These are phyloP conservation scores for Celoporthe dispersa DNA, from an alignment of 2,329 filamentous ascomycete species.

Conservation along the genomic window DNA sequence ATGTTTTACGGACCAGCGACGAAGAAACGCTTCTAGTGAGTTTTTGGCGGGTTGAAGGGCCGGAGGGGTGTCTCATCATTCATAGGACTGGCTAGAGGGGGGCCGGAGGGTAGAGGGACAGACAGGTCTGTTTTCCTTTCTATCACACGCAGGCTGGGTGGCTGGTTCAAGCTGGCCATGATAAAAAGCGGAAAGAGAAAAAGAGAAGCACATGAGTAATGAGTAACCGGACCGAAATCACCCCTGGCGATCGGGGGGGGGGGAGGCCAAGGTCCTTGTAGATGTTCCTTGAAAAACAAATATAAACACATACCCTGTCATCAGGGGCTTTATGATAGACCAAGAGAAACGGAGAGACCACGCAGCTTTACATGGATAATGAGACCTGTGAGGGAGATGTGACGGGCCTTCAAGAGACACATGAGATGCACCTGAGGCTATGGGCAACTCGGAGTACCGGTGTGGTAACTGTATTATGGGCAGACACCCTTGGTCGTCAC, in stretches of 20 bases:
- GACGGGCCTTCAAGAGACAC: not conserved
- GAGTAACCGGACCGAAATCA: not conserved
- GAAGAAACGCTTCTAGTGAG: not conserved
- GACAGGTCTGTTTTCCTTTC: not conserved
- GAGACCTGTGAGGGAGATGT: too few species aligned
- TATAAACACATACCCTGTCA: not conserved
- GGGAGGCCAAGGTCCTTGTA: conserved; percentile 1
- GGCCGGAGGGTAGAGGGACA: not conserved
- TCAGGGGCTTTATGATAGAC: not conserved
- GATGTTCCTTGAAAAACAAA: not conserved
- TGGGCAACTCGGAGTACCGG: too few species aligned
- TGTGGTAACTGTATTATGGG: too few species aligned
- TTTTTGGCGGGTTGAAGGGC: not conserved
- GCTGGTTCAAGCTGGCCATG: not conserved
- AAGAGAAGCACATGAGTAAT: not conserved
- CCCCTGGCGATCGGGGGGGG: not conserved
- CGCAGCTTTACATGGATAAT: not conserved
- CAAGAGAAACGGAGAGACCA: too few species aligned
- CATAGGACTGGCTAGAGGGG: not conserved
- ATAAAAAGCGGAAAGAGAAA: not conserved
- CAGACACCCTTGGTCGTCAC: too few species aligned
- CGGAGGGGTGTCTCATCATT: not conserved
- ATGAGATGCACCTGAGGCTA: too few species aligned
- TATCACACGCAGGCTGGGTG: not conserved
- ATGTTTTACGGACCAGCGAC: not conserved